Percentiles rank a stretch among this genome's conserved stretches.
phyloP scores from a whole-genome alignment of 768 basidiomycete species.

The Glaciozyma martinii region DNA sequence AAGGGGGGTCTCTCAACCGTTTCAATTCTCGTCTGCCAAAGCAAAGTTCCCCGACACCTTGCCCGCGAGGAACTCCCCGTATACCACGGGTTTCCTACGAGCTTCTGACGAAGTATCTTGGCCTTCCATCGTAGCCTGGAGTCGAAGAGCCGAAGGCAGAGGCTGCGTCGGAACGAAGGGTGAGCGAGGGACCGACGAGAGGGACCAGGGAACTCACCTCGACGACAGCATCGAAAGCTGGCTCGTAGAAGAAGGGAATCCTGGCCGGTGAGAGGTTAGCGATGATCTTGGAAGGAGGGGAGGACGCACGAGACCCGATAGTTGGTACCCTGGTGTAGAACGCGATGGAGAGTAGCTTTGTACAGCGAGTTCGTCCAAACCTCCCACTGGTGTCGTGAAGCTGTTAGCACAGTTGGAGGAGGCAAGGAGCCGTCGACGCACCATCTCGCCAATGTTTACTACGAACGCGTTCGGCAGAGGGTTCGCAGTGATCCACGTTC shows the following conservation, averaged over 20 bases:
- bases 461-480: conserved; percentile 75
- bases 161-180: conserved; percentile 39
- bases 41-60: conserved; percentile 69
- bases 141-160: conserved; percentile 52
- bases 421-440: background rate
- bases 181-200: background rate
- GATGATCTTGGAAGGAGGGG: background rate
- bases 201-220: conserved; percentile 18
- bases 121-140: conserved; percentile 35
- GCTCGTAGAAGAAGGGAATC: conserved; percentile 90
- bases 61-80: conserved; percentile 65
- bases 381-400: conserved; percentile 49
- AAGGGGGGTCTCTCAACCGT: background rate
- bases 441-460: conserved; percentile 88
- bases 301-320: conserved; percentile 65
- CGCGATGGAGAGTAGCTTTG: conserved; percentile 78
- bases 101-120: conserved; percentile 25
- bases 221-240: conserved; percentile 66
- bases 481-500: conserved; percentile 70
- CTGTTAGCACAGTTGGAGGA: background rate
- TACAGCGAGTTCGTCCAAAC: conserved; percentile 83
- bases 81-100: conserved; percentile 47
- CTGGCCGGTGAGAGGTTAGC: conserved; percentile 39
- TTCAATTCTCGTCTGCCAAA: background rate
- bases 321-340: conserved; percentile 64